Evolutionary conservation across 257 asterid species (phyloP).

Genomic region (Salvia miltiorrhiza): DNA sequence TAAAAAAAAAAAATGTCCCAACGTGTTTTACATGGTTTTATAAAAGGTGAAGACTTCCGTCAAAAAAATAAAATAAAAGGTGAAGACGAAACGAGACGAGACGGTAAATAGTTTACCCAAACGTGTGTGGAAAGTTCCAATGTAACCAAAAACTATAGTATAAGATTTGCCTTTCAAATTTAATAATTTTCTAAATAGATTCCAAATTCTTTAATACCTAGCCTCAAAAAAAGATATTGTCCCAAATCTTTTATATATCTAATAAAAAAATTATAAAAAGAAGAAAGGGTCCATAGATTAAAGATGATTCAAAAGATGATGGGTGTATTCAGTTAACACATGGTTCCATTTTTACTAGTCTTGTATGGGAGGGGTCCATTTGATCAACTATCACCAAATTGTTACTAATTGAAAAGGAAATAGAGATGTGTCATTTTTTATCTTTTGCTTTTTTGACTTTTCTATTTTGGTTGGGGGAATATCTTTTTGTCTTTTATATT

Average conservation of each 20-base stretch:
- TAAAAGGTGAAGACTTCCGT: not conserved
- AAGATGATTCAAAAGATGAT: not conserved
- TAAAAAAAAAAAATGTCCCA: too few relatives aligned
- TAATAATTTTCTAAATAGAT: not conserved
- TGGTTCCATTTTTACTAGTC: conserved; percentile 5
- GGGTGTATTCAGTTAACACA: conserved; percentile 4
- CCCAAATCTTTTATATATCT: not conserved
- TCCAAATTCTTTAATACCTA: not conserved
- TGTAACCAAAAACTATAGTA: not conserved
- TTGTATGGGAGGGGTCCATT: not conserved
- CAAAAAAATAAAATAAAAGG: too few relatives aligned
- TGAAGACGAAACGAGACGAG: not conserved
- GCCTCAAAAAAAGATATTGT: not conserved
- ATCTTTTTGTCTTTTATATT: not conserved
- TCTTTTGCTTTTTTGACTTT: not conserved
- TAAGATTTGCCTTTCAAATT: not conserved
- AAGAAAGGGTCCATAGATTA: not conserved
- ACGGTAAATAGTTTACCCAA: not conserved
- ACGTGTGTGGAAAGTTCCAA: not conserved
- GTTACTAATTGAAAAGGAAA: not conserved
- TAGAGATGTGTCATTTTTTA: not conserved
- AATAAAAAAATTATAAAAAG: not conserved
- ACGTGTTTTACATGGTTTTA: too few relatives aligned
- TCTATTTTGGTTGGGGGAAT: not conserved
- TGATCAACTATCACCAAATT: not conserved